These are phyloP conservation scores for Fusarium praegraminearum DNA, from an alignment of 2,329 filamentous ascomycete species.

Conservation along the genomic window DNA sequence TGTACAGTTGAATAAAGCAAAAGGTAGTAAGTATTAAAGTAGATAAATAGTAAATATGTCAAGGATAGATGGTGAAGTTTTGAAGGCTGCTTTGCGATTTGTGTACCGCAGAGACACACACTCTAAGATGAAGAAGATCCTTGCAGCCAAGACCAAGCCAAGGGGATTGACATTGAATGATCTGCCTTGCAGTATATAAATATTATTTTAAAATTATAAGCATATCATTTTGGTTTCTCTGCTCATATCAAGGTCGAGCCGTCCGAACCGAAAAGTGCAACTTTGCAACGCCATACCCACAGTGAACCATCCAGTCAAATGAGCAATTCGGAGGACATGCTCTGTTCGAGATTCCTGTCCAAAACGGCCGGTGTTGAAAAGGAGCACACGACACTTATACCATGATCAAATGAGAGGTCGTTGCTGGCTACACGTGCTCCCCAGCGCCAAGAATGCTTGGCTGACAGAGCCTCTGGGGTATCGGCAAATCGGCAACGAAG, in stretches of 20 bases:
- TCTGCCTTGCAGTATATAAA: conserved; percentile 26
- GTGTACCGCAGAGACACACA: conserved; percentile 13
- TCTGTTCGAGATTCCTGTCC: background rate
- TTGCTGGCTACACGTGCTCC: conserved; percentile 37
- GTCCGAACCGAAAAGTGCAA: conserved; percentile 31
- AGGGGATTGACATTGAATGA: conserved; percentile 7
- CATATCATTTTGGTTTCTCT: background rate
- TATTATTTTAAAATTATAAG: background rate
- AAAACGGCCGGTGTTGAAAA: conserved; percentile 31
- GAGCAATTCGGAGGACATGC: conserved; percentile 13
- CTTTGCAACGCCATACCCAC: background rate
- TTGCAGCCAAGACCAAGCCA: conserved; percentile 31
- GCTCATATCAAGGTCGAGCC: conserved; percentile 3
- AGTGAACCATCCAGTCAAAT: conserved; percentile 10
- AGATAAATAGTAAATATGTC: background rate
- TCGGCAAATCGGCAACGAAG: conserved; percentile 35
- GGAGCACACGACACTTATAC: conserved; percentile 35
- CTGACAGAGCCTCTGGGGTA: conserved; percentile 20
- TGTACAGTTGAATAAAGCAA: background rate
- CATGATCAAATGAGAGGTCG: conserved; percentile 34
- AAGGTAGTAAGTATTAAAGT: conserved; percentile 1
- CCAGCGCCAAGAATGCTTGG: conserved; percentile 41
- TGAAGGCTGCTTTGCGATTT: background rate
- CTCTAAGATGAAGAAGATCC: conserved; percentile 15
- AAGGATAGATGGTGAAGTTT: background rate